Evolutionary conservation across 1,284 basidiomycete species (phyloP).

Genomic region (Xerocomus nothofagi): DNA sequence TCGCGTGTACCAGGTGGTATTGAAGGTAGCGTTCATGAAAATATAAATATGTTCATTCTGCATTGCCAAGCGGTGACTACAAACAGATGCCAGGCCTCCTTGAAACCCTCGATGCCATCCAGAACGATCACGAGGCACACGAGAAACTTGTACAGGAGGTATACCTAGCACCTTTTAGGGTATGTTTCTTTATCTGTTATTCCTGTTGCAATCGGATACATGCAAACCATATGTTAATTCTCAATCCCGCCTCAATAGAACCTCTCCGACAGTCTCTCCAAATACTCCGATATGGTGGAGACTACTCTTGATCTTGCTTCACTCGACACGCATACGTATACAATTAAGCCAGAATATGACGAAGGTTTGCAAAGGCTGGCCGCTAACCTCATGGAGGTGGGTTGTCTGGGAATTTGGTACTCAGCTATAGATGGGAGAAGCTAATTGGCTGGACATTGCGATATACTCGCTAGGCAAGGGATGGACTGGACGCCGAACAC

Average conservation of each 20-base stretch:
- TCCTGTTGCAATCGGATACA: background rate
- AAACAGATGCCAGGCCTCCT: slow-evolving; percentile 76
- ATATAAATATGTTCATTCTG: background rate
- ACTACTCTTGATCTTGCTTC: slow-evolving; percentile 92
- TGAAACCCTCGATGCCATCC: slow-evolving; percentile 55
- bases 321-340: slow-evolving; percentile 81
- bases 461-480: slow-evolving; percentile 51
- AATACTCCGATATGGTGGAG: slow-evolving; percentile 94
- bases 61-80: background rate
- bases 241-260: slow-evolving; percentile 44
- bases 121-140: slow-evolving; percentile 48
- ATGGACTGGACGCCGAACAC: slow-evolving; percentile 87
- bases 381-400: slow-evolving; percentile 61
- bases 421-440: too few species aligned
- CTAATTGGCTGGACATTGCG: background rate
- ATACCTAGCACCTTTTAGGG: slow-evolving; percentile 65
- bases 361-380: slow-evolving; percentile 71
- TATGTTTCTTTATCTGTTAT: slow-evolving; percentile 32
- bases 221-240: background rate
- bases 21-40: slow-evolving; percentile 43
- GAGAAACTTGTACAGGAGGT: slow-evolving; percentile 62
- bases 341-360: slow-evolving; percentile 93
- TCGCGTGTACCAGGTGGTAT: slow-evolving; percentile 89
- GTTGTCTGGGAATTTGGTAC: background rate
- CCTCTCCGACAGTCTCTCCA: slow-evolving; percentile 61